Conservation (phyloP, 148 eudicot species). For the Polygonum aviculare region DNA sequence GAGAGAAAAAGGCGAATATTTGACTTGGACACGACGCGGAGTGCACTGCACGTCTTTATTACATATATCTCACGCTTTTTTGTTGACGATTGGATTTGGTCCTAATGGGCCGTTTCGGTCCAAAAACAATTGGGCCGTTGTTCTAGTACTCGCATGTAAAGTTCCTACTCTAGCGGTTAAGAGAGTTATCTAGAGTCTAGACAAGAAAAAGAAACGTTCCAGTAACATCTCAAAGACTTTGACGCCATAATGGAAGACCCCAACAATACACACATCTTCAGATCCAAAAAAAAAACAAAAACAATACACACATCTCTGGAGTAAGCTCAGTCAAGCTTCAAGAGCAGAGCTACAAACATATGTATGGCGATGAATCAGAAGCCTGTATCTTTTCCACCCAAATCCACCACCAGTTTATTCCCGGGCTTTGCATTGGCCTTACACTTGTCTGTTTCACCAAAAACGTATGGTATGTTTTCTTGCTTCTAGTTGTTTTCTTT, state of each 20-base stretch:
- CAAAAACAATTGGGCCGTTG: background rate
- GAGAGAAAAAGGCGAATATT: constrained; percentile 3
- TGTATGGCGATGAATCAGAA: background rate
- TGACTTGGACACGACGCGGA: constrained; percentile 12
- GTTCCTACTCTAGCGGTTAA: too few relatives aligned
- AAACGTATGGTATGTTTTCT: background rate
- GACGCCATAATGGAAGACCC: background rate
- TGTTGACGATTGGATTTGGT: background rate
- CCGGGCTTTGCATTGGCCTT: background rate
- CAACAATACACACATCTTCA: background rate
- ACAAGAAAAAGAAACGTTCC: background rate
- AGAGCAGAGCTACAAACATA: background rate
- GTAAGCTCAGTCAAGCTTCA: background rate
- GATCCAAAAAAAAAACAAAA: too few relatives aligned
- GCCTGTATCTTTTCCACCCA: background rate
- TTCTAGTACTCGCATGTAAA: background rate
- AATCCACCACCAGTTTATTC: background rate
- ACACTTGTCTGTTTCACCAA: background rate
- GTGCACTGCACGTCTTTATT: background rate
- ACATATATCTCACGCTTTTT: background rate
- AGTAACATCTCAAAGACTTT: background rate
- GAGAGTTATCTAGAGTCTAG: background rate
- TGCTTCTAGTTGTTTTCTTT: too few relatives aligned
- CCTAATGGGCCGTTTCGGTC: background rate
- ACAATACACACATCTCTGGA: background rate